Percentiles rank a stretch among this genome's conserved stretches.
Conservation (phyloP, 2,329 filamentous ascomycete species). For the Penicillium sp. region DNA sequence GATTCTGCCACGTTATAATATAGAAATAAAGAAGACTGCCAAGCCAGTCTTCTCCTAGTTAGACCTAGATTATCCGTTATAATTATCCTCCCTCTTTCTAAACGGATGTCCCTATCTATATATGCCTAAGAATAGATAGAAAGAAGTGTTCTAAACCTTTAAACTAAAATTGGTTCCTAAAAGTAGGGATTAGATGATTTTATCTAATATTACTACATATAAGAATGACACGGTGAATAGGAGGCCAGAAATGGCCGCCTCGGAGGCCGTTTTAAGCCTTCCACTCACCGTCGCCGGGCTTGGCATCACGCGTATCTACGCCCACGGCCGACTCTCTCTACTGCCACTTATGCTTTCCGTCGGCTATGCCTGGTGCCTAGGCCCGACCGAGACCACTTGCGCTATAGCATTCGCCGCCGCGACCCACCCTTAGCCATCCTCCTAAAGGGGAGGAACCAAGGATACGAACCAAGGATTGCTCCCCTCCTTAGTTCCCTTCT, state of each 20-base stretch:
- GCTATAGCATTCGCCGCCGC: not conserved
- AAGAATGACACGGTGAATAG: constrained; percentile 17
- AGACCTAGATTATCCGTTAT: too few species aligned
- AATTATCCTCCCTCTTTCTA: too few species aligned
- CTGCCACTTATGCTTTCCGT: constrained; percentile 7
- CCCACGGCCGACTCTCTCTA: constrained; percentile 10
- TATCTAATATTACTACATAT: not conserved
- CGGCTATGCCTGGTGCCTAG: constrained; percentile 16
- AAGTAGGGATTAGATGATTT: too few species aligned
- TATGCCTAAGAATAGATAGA: too few species aligned
- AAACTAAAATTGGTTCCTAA: too few species aligned
- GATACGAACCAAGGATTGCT: too few species aligned
- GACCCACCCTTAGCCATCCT: not conserved
- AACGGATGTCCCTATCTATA: too few species aligned
- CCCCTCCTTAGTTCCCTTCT: constrained; percentile 11
- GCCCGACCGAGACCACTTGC: not conserved
- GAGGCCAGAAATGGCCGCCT: constrained; percentile 21
- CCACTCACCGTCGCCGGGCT: constrained; percentile 12
- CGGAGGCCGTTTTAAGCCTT: constrained; percentile 18
- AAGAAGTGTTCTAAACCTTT: too few species aligned
- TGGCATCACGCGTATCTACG: constrained; percentile 9
- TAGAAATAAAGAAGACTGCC: too few species aligned
- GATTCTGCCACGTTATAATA: too few species aligned
- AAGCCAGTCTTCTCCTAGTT: too few species aligned
- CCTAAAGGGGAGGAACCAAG: not conserved